Conservation (phyloP, 257 asterid species). For the Solanum lycopersicoides region DNA sequence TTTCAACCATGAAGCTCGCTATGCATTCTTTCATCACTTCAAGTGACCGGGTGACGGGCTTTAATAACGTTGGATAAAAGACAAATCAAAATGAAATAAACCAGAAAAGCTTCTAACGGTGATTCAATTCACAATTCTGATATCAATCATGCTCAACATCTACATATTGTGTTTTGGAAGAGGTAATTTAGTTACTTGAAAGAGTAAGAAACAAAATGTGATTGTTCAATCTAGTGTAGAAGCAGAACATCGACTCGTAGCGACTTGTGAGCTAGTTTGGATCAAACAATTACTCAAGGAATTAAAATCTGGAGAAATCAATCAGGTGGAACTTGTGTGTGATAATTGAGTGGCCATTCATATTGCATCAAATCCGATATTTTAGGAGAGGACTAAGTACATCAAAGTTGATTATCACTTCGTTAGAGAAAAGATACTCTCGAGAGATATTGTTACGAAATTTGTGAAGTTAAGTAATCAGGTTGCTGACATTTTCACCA, state of each 20-base stretch:
- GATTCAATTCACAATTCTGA: neutral
- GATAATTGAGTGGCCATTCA: neutral
- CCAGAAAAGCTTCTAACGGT: neutral
- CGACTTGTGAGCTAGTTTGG: neutral
- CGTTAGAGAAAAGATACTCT: neutral
- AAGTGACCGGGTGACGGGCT: neutral
- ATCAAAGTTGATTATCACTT: neutral
- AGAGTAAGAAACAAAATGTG: neutral
- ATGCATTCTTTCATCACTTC: neutral
- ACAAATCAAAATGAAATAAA: neutral
- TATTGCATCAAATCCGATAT: neutral
- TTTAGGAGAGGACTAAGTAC: neutral
- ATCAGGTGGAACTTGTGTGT: neutral
- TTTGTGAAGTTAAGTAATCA: neutral
- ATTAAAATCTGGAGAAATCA: neutral
- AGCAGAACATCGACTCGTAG: neutral
- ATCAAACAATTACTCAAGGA: neutral
- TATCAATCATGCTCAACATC: neutral
- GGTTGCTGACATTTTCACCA: neutral
- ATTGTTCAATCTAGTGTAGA: neutral
- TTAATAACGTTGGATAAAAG: neutral
- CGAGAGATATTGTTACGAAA: neutral
- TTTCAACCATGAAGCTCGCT: neutral
- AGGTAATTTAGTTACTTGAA: neutral
- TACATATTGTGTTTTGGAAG: neutral